Percentiles rank a stretch among this genome's conserved stretches.
phyloP scores from a whole-genome alignment of 305 asterid genomes.

The Nicotiana rustica region DNA sequence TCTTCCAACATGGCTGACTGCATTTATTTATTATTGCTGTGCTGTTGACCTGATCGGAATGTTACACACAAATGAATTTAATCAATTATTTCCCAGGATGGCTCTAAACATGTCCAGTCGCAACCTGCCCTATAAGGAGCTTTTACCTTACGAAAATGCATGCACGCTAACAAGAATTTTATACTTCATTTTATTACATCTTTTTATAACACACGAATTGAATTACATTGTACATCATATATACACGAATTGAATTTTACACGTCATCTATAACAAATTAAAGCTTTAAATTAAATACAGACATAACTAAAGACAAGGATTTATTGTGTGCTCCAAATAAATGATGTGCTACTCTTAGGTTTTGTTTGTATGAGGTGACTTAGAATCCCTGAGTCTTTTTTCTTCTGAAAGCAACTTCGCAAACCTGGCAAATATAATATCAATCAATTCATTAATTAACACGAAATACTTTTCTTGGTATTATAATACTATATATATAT shows the following conservation, averaged over 20 bases:
- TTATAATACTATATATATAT: background rate
- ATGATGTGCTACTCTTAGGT: background rate
- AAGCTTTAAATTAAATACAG: background rate
- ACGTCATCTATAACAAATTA: background rate
- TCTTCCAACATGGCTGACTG: background rate
- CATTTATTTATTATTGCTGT: too few relatives aligned
- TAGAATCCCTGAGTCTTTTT: background rate
- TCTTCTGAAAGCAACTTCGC: constrained; percentile 35
- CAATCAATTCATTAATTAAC: background rate
- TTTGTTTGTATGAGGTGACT: background rate
- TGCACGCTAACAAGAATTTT: background rate
- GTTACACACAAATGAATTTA: too few relatives aligned
- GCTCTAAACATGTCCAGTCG: too few relatives aligned
- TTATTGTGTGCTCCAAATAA: background rate
- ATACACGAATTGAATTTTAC: background rate
- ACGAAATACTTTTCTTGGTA: background rate
- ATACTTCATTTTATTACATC: background rate
- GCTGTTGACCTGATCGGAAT: too few relatives aligned
- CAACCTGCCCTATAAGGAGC: too few relatives aligned
- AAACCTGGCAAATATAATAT: constrained; percentile 12
- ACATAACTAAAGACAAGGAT: background rate
- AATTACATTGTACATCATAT: background rate
- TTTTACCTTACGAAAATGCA: background rate
- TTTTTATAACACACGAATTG: background rate
- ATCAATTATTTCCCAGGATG: too few relatives aligned